Evolutionary conservation across 164 flowering plant species (phyloP), one percentile per base, ranked within the genome.

Genomic region (Berberis vulgaris): DNA sequence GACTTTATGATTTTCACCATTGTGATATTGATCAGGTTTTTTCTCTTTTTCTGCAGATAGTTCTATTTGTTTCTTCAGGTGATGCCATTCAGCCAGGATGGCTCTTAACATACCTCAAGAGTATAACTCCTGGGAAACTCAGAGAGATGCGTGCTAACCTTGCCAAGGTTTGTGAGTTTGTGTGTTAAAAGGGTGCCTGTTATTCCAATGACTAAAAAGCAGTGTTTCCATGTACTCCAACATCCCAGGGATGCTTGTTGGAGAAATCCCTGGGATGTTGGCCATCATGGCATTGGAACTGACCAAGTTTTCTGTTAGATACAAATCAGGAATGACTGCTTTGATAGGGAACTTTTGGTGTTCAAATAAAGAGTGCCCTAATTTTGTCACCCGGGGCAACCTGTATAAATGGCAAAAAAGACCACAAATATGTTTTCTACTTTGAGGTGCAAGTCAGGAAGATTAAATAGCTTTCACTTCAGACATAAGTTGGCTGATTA

Each of bases 81-180:
- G 97, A 94, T 84, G 93, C 98, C 8, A 5, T 83, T 43, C 80
- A 84, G 71, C 83, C 92, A 54, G 95, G 96, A 50, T 88, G 93
- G 93, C 96, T 94, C 61, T 54, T 94, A 41, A 69, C 70, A 60
- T 84, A 63, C 71, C 81, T 94, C 53, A 86, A 63, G 81, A 77
- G 82, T 65, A 53, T 88, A 55, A 72, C 69, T 66, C 59, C 80
- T 60, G 13, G 77, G 58, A 78, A 78, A 64, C 77, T 84, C 59
- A 79, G 72, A 75, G 84, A 81, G 71, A 73, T 84, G 86, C 86
- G 73, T 61, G 67, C 59, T 57, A 84, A 84, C 77, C 82, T 94
- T 53, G 88, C 81, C 26, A 83, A 88, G 97, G 98, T 94, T 58
- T 72, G 83, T 75, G 60, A 54, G 40, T 60, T 3, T 9, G 26